These are phyloP conservation scores for Exophiala calicioides DNA, from an alignment of 2,329 filamentous ascomycete genomes.

Conservation along the genomic window DNA sequence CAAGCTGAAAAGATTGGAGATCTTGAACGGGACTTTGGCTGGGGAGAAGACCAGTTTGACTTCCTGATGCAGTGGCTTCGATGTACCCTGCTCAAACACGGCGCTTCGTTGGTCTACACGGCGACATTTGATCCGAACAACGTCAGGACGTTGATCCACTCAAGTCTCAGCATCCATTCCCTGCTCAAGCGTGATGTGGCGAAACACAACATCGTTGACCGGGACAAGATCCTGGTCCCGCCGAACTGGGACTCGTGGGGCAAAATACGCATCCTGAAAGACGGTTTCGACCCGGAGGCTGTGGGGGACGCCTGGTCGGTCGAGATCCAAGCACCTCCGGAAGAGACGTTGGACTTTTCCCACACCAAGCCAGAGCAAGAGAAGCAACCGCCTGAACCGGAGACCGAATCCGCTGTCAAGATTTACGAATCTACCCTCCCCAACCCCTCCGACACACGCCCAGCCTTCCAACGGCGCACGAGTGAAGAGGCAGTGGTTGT, in stretches of 20 bases:
- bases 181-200: conserved; percentile 75
- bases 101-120: conserved; percentile 82
- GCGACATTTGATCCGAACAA: conserved; percentile 74
- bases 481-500: conserved; percentile 58
- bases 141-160: conserved; percentile 77
- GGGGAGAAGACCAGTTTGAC: conserved; percentile 97
- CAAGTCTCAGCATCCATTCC: conserved; percentile 81
- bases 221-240: conserved; percentile 90
- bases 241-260: conserved; percentile 99
- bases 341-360: conserved; percentile 34
- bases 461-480: conserved; percentile 35
- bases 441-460: conserved; percentile 15
- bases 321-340: conserved; percentile 66
- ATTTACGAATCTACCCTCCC: conserved; percentile 26
- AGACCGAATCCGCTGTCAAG: conserved; percentile 22
- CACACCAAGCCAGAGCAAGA: conserved; percentile 30
- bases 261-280: conserved; percentile 88
- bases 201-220: conserved; percentile 88
- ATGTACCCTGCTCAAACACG: conserved; percentile 86
- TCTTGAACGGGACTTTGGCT: conserved; percentile 83
- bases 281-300: conserved; percentile 87
- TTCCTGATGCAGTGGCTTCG: conserved; percentile 90
- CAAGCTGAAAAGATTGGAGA: conserved; percentile 86
- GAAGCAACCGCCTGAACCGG: conserved; percentile 31
- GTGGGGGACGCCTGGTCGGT: conserved; percentile 83